A percentile compares a stretch with the other conserved stretches of the same genome.
These are phyloP conservation scores for Neodidymelliopsis sp. DNA, from an alignment of 2,329 filamentous ascomycete genomes.

Conservation along the genomic window DNA sequence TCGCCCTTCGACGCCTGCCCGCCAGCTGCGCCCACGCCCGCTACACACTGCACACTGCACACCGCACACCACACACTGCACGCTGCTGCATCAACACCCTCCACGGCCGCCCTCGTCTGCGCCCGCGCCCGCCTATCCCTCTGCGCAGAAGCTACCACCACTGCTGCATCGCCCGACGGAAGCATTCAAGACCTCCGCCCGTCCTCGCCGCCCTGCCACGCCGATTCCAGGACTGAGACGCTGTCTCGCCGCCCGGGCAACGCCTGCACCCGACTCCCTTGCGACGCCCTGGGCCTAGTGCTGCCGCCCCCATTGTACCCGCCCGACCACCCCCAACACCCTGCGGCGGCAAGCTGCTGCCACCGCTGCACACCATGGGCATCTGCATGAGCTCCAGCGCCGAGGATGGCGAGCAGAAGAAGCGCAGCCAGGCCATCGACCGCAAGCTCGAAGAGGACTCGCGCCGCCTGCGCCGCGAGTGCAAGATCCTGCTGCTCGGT, in stretches of 20 bases:
- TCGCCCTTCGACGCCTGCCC: background rate
- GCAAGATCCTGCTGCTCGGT: conserved; percentile 98
- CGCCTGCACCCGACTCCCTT: conserved; percentile 21
- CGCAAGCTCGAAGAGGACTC: conserved; percentile 93
- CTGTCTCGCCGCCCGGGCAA: conserved; percentile 28
- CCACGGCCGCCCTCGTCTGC: conserved; percentile 2
- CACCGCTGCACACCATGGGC: conserved; percentile 72
- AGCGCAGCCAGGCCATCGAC: conserved; percentile 95
- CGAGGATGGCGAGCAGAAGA: conserved; percentile 91
- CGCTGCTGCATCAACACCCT: conserved; percentile 27
- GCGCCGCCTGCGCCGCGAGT: conserved; percentile 90
- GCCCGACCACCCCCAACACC: conserved; percentile 27
- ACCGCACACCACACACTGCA: conserved; percentile 2
- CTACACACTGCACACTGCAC: background rate
- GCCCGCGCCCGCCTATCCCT: conserved; percentile 2
- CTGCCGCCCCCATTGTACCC: conserved; percentile 25
- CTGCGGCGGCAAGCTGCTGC: conserved; percentile 42
- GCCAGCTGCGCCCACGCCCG: background rate
- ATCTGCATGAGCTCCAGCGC: conserved; percentile 88
- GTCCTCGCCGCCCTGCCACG: conserved; percentile 31
- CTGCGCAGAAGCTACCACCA: conserved; percentile 8
- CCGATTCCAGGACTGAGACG: conserved; percentile 27
- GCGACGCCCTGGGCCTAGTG: conserved; percentile 44
- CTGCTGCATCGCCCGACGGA: conserved; percentile 32
- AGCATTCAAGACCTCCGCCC: conserved; percentile 27